These are phyloP conservation scores for Cicer yamashitae DNA, from an alignment of 306 rosid genomes.

Conservation along the genomic window DNA sequence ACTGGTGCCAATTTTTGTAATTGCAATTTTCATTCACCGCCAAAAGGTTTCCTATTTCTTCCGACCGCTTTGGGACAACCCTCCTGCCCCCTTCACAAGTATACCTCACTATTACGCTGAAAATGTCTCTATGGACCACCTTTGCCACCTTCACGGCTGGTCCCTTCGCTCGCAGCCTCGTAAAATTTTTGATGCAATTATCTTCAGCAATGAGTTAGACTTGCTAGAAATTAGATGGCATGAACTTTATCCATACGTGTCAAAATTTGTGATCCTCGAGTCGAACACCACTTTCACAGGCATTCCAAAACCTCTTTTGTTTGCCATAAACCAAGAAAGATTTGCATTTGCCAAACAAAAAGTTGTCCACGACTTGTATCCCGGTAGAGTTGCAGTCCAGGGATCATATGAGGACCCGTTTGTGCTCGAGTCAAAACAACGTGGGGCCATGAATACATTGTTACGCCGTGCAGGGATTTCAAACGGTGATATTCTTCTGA, in stretches of 20 bases:
- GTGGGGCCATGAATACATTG: slow-evolving; percentile 67
- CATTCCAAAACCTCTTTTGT: slow-evolving; percentile 73
- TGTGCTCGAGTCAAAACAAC: slow-evolving; percentile 68
- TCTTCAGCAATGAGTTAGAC: slow-evolving; percentile 93
- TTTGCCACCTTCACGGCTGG: slow-evolving; percentile 90
- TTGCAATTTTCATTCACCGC: slow-evolving; percentile 54
- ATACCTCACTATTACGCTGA: slow-evolving; percentile 91
- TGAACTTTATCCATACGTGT: slow-evolving; percentile 75
- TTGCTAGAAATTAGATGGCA: slow-evolving; percentile 85
- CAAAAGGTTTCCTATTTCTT: slow-evolving; percentile 74
- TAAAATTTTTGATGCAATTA: slow-evolving; percentile 70
- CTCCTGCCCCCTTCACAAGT: slow-evolving; percentile 64
- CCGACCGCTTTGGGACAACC: slow-evolving; percentile 91
- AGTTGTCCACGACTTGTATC: slow-evolving; percentile 52
- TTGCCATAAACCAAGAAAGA: slow-evolving; percentile 54
- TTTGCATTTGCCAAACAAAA: slow-evolving; percentile 71
- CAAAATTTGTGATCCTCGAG: slow-evolving; percentile 84
- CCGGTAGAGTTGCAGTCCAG: slow-evolving; percentile 57
- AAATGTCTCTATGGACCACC: slow-evolving; percentile 78
- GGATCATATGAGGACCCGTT: slow-evolving; percentile 68
- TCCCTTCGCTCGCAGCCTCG: slow-evolving; percentile 74
- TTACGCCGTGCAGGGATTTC: slow-evolving; percentile 67
- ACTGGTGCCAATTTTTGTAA: slow-evolving; percentile 55
- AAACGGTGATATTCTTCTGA: slow-evolving; percentile 69
- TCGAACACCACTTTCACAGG: slow-evolving; percentile 85